Evolutionary conservation across 805 yeast species (phyloP).

Genomic region (Wickerhamiella qilinensis): DNA sequence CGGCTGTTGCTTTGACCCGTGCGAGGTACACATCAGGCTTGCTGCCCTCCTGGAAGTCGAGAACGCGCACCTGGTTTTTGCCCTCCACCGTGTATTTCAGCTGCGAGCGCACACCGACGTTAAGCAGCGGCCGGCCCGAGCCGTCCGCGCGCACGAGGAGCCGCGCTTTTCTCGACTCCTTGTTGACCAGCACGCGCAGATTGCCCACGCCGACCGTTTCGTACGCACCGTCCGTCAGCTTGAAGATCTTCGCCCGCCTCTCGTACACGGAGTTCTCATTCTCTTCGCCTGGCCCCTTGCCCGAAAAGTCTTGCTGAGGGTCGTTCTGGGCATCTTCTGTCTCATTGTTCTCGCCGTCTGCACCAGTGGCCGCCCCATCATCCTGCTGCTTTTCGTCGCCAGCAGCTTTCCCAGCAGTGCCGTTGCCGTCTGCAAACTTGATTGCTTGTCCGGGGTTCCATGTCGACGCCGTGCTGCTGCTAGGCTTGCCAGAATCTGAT

Average conservation of each 20-base stretch:
- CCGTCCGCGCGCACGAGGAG: constrained; percentile 79
- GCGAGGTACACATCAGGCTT: constrained; percentile 51
- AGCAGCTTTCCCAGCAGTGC: not conserved
- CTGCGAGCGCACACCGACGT: constrained; percentile 41
- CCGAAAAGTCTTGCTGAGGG: constrained; percentile 33
- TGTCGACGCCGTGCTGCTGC: too few relatives aligned
- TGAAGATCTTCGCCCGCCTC: constrained; percentile 56
- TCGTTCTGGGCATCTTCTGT: constrained; percentile 21
- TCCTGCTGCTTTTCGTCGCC: too few relatives aligned
- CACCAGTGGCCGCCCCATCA: constrained; percentile 27
- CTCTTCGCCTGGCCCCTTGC: constrained; percentile 70
- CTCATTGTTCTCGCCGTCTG: constrained; percentile 32
- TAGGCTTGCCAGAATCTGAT: too few relatives aligned
- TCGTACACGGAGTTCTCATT: constrained; percentile 48
- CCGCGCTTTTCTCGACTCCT: constrained; percentile 46
- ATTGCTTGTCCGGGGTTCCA: constrained; percentile 13
- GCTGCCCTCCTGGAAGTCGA: constrained; percentile 43
- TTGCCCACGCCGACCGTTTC: constrained; percentile 57
- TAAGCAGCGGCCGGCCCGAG: constrained; percentile 60
- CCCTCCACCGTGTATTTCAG: constrained; percentile 44
- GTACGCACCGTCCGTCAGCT: constrained; percentile 33
- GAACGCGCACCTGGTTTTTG: constrained; percentile 52
- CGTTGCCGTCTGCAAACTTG: too few relatives aligned
- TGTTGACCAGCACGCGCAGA: constrained; percentile 50
- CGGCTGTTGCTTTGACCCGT: constrained; percentile 55